These are phyloP conservation scores for Triticum aestivum DNA, from an alignment of 176 grass and related monocot species.

Conservation along the genomic window IWGSC_CS_RefSeq_v2.1 NC_057805.1:477034849-477035348, in stretches of 20 bases:
- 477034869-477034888: neutral
- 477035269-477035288: neutral
- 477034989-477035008: neutral
- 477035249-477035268: neutral
- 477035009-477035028: neutral
- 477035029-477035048: neutral
- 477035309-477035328: neutral
- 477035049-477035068: neutral
- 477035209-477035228: no score
- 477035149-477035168: neutral
- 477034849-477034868: neutral
- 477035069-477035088: no score
- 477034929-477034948: conserved; percentile 1
- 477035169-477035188: neutral
- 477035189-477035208: neutral
- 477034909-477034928: neutral
- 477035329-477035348: neutral
- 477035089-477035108: no score
- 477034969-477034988: neutral
- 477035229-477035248: neutral
- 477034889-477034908: neutral
- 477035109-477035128: neutral
- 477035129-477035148: neutral
- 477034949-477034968: neutral
- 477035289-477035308: neutral